Evolutionary conservation across 129 eudicot species (phyloP).

Genomic region (Pittosporum tobira): DNA sequence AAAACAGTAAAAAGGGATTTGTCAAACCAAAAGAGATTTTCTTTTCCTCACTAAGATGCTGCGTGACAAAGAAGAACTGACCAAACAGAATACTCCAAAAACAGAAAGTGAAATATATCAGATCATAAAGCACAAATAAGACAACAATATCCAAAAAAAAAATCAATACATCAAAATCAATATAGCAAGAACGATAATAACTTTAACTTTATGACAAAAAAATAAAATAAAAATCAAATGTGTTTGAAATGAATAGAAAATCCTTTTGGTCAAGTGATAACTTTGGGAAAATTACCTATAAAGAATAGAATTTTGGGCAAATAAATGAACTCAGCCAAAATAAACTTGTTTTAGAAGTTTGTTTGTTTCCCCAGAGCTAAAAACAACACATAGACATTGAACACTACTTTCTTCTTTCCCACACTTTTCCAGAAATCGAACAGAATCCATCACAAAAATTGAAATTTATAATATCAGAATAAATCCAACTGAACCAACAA

Average conservation of each 20-base stretch:
- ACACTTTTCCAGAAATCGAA: constrained; percentile 1
- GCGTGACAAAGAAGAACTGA: constrained; percentile 21
- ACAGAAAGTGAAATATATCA: constrained; percentile 19
- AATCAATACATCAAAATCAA: constrained; percentile 19
- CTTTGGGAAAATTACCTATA: too few species aligned
- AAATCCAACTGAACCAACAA: neutral
- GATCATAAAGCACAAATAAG: constrained; percentile 10
- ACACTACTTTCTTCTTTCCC: neutral
- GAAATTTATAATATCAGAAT: neutral
- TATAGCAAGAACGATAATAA: neutral
- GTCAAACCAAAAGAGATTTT: constrained; percentile 13
- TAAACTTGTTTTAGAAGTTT: neutral
- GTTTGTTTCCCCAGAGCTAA: neutral
- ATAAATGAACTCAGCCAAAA: constrained; percentile 6
- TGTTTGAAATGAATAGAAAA: neutral
- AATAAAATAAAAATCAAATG: neutral
- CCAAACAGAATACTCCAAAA: constrained; percentile 43
- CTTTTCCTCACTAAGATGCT: constrained; percentile 30
- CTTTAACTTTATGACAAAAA: neutral
- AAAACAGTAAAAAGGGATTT: constrained; percentile 7
- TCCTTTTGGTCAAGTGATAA: neutral
- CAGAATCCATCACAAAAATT: neutral
- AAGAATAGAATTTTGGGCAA: neutral
- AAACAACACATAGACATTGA: neutral
- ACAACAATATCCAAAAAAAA: constrained; percentile 20